phyloP scores from a whole-genome alignment of 225 moss, liverwort and hornwort genomes.

The Marchantia polymorpha region DNA sequence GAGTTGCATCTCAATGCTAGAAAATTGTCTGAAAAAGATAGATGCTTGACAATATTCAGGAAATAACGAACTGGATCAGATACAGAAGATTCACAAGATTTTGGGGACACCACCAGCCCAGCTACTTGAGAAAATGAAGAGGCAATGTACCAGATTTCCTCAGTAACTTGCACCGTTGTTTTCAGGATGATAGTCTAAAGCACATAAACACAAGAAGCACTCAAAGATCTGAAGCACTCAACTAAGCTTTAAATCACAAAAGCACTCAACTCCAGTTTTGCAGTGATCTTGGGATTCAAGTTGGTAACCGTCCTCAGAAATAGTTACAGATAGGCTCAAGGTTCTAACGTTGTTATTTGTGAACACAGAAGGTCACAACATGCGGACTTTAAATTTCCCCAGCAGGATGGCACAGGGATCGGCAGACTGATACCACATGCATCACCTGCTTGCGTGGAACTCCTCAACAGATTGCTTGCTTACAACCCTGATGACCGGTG shows the following conservation, averaged over 20 bases:
- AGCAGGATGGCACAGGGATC: conserved; percentile 92
- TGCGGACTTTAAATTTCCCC: conserved; percentile 93
- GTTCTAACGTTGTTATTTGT: not conserved
- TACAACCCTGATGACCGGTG: conserved; percentile 96
- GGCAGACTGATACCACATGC: conserved; percentile 87
- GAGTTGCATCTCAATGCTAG: not conserved
- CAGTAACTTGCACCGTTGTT: not conserved
- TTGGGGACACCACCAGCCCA: conserved; percentile 90
- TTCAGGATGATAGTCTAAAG: not conserved
- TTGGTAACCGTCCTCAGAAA: not conserved
- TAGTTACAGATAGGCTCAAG: not conserved
- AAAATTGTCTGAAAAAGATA: not conserved
- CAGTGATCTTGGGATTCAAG: too few species aligned
- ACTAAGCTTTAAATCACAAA: too few species aligned
- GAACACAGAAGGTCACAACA: conserved; percentile 85
- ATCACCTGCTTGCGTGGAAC: conserved; percentile 80
- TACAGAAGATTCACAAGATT: conserved; percentile 97
- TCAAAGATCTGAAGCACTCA: too few species aligned
- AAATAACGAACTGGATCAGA: conserved; percentile 91
- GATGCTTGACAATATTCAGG: conserved; percentile 40
- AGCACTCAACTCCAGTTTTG: too few species aligned
- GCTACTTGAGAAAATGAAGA: conserved; percentile 93
- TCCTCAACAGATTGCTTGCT: conserved; percentile 89
- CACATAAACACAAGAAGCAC: not conserved
- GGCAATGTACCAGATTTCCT: conserved; percentile 25